These are phyloP conservation scores for Tolypocladium ovalisporum DNA, from an alignment of 2,329 filamentous ascomycete species.

Conservation along the genomic window DNA sequence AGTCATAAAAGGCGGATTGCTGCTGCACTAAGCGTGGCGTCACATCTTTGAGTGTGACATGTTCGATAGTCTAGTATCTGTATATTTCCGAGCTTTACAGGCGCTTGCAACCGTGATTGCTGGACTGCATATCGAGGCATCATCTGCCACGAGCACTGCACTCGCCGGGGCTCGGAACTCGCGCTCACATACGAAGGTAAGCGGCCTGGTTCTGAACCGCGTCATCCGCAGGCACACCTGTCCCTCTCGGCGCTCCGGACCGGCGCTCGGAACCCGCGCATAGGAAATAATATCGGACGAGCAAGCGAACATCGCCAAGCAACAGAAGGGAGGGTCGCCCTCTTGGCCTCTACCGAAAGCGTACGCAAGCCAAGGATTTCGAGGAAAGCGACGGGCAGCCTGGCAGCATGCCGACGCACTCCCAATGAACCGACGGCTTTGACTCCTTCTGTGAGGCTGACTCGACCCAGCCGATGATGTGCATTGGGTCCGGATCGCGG, in stretches of 20 bases:
- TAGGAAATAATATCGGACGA: too few species aligned
- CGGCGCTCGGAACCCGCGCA: background rate
- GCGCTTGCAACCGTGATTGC: background rate
- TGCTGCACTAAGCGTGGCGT: too few species aligned
- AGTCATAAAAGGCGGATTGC: too few species aligned
- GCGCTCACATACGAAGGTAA: background rate
- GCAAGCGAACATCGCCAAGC: background rate
- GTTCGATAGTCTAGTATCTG: background rate
- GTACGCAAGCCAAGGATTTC: background rate
- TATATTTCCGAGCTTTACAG: background rate
- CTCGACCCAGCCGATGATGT: background rate
- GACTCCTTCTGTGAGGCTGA: background rate
- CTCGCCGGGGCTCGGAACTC: background rate
- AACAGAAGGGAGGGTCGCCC: too few species aligned
- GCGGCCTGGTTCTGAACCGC: background rate
- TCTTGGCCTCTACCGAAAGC: background rate
- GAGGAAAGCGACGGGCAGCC: background rate
- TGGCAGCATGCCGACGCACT: background rate
- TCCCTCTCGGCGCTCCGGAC: background rate
- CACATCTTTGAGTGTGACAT: too few species aligned
- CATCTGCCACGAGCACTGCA: background rate
- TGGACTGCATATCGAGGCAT: background rate
- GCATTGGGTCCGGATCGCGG: background rate
- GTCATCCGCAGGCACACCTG: background rate
- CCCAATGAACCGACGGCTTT: background rate